Conservation (phyloP, 257 asterid species). For the Ilex aquifolium region DNA sequence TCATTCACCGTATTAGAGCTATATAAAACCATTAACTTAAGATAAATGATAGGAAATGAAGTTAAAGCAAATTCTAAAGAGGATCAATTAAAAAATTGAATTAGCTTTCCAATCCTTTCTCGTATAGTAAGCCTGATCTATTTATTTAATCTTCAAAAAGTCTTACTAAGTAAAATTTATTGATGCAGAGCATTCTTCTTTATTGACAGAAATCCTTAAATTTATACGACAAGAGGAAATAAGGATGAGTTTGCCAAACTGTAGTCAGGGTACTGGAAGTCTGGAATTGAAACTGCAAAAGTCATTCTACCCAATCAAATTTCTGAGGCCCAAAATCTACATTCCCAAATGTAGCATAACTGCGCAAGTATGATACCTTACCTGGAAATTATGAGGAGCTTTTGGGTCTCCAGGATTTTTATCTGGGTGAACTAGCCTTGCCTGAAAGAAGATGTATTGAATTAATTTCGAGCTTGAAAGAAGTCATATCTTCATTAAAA, state of each 20-base stretch:
- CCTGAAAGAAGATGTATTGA: slow-evolving; percentile 29
- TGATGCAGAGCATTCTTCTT: not conserved
- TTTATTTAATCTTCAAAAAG: not conserved
- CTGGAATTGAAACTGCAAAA: too few species aligned
- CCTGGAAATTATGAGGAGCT: slow-evolving; percentile 78
- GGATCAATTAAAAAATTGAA: too few species aligned
- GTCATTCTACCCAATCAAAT: not conserved
- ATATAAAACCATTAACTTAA: not conserved
- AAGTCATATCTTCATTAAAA: too few species aligned
- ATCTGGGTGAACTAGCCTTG: slow-evolving; percentile 80
- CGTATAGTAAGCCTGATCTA: not conserved
- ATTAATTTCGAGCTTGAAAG: not conserved
- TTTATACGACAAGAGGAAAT: too few species aligned
- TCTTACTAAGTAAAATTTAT: not conserved
- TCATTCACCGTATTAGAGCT: not conserved
- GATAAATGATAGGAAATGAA: not conserved
- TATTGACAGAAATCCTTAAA: too few species aligned
- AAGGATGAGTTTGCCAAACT: too few species aligned
- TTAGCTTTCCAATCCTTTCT: too few species aligned
- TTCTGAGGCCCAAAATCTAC: too few species aligned
- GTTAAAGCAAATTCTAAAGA: too few species aligned
- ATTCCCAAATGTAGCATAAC: not conserved
- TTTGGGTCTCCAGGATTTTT: slow-evolving; percentile 68
- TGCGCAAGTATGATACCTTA: slow-evolving; percentile 6
- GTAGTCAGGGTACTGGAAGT: too few species aligned